A percentile compares a stretch with the other conserved stretches of the same genome.
Conservation (phyloP, 345 rosid species). For the Corchorus olitorius region DNA sequence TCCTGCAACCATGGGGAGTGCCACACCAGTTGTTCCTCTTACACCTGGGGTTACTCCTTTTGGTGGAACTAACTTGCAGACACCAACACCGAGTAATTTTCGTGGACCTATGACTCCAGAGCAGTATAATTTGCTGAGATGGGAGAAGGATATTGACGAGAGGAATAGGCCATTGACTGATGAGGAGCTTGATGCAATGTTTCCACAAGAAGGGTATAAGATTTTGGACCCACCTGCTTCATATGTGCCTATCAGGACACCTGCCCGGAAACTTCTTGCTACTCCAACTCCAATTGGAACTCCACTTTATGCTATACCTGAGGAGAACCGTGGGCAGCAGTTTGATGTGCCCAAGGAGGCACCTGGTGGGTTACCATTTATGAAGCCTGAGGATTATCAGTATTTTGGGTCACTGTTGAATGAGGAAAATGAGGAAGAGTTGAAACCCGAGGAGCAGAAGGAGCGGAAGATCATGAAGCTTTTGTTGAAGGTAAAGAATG, state of each 20-base stretch:
- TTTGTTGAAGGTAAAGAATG: slow-evolving; percentile 93
- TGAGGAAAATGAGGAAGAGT: slow-evolving; percentile 91
- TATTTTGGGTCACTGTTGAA: slow-evolving; percentile 83
- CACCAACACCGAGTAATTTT: slow-evolving; percentile 80
- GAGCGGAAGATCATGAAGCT: slow-evolving; percentile 98
- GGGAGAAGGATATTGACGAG: slow-evolving; percentile 99
- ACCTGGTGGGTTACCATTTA: slow-evolving; percentile 86
- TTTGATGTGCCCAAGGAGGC: slow-evolving; percentile 92
- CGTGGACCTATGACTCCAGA: slow-evolving; percentile 88
- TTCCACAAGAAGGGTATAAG: slow-evolving; percentile 91
- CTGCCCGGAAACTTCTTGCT: slow-evolving; percentile 81
- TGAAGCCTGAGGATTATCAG: slow-evolving; percentile 99
- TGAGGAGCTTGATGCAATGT: slow-evolving; percentile 97
- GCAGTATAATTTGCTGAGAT: slow-evolving; percentile 83
- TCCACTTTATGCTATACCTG: slow-evolving; percentile 80
- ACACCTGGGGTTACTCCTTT: slow-evolving; percentile 95
- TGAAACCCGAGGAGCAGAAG: slow-evolving; percentile 92
- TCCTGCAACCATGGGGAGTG: slow-evolving; percentile 97
- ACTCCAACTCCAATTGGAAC: slow-evolving; percentile 96
- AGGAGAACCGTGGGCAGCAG: slow-evolving; percentile 95
- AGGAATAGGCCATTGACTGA: slow-evolving; percentile 94
- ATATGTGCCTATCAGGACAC: slow-evolving; percentile 93
- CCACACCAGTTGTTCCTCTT: slow-evolving; percentile 77
- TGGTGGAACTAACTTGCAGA: slow-evolving; percentile 82
- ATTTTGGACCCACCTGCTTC: slow-evolving; percentile 92